Conservation (phyloP, 306 rosid species). For the Dalbergia cochinchinensis region DNA sequence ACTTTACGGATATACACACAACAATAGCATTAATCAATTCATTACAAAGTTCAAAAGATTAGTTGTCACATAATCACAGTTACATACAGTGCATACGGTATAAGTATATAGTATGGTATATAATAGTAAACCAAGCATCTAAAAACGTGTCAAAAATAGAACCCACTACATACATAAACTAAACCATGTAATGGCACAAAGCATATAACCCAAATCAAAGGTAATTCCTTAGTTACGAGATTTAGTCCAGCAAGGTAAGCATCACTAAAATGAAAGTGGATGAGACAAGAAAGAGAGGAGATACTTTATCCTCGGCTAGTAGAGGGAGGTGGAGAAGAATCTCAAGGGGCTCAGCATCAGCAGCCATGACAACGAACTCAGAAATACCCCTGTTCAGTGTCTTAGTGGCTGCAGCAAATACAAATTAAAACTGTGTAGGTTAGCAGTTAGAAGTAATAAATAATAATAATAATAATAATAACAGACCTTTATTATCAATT, state of each 20-base stretch:
- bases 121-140: not conserved
- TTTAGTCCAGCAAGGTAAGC: no score
- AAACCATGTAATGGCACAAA: not conserved
- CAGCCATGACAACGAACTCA: conserved; percentile 91
- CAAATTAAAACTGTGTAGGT: not conserved
- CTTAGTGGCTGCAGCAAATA: conserved; percentile 73
- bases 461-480: no score
- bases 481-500: no score
- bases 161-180: not conserved
- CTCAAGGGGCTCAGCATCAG: conserved; percentile 91
- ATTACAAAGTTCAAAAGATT: not conserved
- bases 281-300: not conserved
- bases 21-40: not conserved
- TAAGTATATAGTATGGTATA: not conserved
- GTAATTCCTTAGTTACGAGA: not conserved
- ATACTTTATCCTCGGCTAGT: conserved; percentile 90
- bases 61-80: no score
- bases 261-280: not conserved
- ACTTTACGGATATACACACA: not conserved
- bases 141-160: not conserved
- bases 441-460: not conserved
- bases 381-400: conserved; percentile 88
- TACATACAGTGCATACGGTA: no score
- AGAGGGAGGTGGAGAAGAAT: conserved; percentile 93
- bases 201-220: not conserved